Evolutionary conservation across 2,329 filamentous ascomycete genomes (phyloP), one percentile per base, ranked within the genome.

Genomic region (Shiraia sp.): DNA sequence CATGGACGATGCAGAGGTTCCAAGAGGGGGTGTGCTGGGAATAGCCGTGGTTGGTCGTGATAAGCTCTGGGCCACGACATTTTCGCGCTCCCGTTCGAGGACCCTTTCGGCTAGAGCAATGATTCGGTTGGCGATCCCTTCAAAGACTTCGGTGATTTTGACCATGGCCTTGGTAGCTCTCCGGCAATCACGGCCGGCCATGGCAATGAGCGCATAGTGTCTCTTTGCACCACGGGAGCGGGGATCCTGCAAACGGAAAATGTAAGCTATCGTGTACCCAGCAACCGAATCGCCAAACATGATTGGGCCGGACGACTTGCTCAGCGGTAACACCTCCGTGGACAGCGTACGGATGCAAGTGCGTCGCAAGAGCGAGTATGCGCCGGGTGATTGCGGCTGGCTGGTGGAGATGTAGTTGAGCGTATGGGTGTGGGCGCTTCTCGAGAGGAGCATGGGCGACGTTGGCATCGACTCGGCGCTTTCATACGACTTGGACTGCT

Each of bases 191-290:
- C 76, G 77, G 2, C 79, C 79, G 4, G 77, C 78, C 38, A 82
- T 71, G 10, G 79, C 79, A 36, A 82, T 72, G 19, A 82, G 70
- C 2, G 79, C 79, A 62, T 82, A 82, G 26, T 75, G 78, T 40
- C 79, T 75, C 44, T 76, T 72, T 44, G 77, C 75, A 25, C 79
- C 79, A 40, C 79, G 76, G 8, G 79, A 79, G 61, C 79, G 75
- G 12, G 78, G 78, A 53, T 82, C 79, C 10, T 77, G 76, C 13
- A 82, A 72, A 31, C 79, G 78, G 61, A 82, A 82, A 28, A 80
- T 74, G 57, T 80, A 82, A 29, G 79, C 79, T 37, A 82, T 79
- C 13, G 79, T 81, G 65, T 81, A 80, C 37, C 79, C 79, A 5
- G 76, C 72, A 14, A 72, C 71, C 0, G 75, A 70, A 47, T 82